Base-by-base conservation (phyloP, 2,329 filamentous ascomycete genomes). In the Neonectria neomacrospora region DNA sequence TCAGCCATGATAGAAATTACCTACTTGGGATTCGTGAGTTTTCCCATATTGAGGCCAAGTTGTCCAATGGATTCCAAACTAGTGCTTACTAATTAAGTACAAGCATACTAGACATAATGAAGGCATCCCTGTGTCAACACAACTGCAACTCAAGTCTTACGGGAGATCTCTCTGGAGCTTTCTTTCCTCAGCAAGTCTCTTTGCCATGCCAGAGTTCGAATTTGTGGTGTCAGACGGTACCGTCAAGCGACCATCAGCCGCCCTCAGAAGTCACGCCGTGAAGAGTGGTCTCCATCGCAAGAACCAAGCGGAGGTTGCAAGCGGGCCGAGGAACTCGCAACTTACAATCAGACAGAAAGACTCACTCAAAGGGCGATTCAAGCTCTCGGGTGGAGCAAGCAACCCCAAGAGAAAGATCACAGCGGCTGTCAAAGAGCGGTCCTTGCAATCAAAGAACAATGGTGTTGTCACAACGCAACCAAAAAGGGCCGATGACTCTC, bases 261-360 rank as follows among this genome's bases (percentile, higher is more conserved):
- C 67, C 12, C 9, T 55, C 10, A 63, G 65, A 37, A 66, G 65
- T 14, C 65, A 67, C 26, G 67, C 67, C 14, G 60, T 67, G n/a
- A 67, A 59, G 39, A 66, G 58, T 23, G 65, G 67, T 12, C 58
- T 67, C 18, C 58, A 59, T 26, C 65, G 63, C 45, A 69, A 69
- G 44, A 56, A 26, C 32, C 52, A 51, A 32, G 34, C 51, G 20
- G n/a, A 47, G 16, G 45, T 18, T 30, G 22, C 20, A 28, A n/a
- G 28, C 10, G 57, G 59, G 2, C 37, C 59, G 2, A 45, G 28
- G 7, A 52, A 66, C 45, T 65, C 65, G 3, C 56, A 67, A 23
- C 57, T 69, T 22, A 63, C 60, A 7, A 51, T 69, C 7, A 53
- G 63, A 18, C 65, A 67, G 28, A 67, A 48, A 8, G 45, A 56